phyloP scores from a whole-genome alignment of 495 filamentous ascomycete genomes.

The Penicillium lagena region DNA sequence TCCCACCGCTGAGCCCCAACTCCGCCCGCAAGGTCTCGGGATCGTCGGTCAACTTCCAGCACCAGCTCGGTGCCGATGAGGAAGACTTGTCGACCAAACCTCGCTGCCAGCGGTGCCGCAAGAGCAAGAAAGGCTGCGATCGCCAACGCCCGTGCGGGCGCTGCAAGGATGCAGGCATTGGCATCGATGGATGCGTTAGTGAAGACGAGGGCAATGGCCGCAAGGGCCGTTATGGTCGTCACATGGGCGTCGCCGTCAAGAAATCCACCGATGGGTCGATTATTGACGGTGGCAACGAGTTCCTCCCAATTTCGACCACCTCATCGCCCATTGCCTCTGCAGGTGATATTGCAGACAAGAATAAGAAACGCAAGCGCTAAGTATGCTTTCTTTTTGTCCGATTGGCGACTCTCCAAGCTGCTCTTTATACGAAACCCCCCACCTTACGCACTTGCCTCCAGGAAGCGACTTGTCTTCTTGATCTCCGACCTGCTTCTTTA shows the following conservation, averaged over 20 bases:
- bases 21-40: constrained; percentile 70
- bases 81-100: constrained; percentile 90
- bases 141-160: constrained; percentile 88
- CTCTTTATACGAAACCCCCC: no score
- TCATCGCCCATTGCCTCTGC: constrained; percentile 27
- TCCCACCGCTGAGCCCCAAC: constrained; percentile 46
- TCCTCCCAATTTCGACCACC: constrained; percentile 23
- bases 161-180: constrained; percentile 92
- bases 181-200: constrained; percentile 85
- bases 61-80: constrained; percentile 71
- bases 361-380: constrained; percentile 69
- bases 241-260: constrained; percentile 92
- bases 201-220: constrained; percentile 95
- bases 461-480: background rate
- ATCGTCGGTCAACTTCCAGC: constrained; percentile 60
- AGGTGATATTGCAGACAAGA: constrained; percentile 42
- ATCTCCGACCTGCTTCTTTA: background rate
- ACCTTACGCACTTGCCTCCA: no score
- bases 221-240: constrained; percentile 91
- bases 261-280: constrained; percentile 43
- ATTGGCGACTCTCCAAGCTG: no score
- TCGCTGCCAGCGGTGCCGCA: constrained; percentile 94
- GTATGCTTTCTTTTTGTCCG: background rate
- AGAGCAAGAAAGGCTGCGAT: constrained; percentile 99
- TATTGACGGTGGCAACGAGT: constrained; percentile 13